A percentile compares a stretch with the other conserved stretches of the same genome.
phyloP scores from a whole-genome alignment of 768 basidiomycete genomes.

The Lentinula sp. region DNA sequence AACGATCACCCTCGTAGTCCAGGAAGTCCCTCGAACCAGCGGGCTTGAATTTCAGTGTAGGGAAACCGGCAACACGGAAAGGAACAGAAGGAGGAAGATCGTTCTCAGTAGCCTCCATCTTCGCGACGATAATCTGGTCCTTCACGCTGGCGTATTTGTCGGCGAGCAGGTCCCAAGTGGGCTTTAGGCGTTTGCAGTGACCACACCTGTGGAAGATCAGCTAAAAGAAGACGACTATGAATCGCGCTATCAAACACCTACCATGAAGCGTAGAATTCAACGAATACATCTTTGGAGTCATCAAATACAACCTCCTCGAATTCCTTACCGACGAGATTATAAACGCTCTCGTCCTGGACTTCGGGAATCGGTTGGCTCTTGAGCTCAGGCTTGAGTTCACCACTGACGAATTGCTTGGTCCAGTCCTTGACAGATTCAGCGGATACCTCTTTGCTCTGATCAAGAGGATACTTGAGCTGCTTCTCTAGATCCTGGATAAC shows the following conservation, averaged over 20 bases:
- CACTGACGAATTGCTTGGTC: conserved; percentile 61
- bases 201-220: conserved; percentile 55
- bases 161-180: conserved; percentile 87
- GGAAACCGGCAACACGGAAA: conserved; percentile 88
- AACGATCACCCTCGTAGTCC: conserved; percentile 91
- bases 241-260: conserved; percentile 28
- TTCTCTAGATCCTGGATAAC: conserved; percentile 82
- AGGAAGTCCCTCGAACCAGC: conserved; percentile 84
- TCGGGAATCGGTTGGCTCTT: conserved; percentile 89
- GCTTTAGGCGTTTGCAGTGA: conserved; percentile 96
- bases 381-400: conserved; percentile 73
- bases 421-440: conserved; percentile 50
- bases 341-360: conserved; percentile 77
- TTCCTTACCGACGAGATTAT: conserved; percentile 78
- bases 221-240: neutral
- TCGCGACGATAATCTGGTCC: conserved; percentile 79
- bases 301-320: conserved; percentile 86
- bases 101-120: conserved; percentile 95
- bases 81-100: conserved; percentile 85
- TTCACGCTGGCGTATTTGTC: conserved; percentile 75
- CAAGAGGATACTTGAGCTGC: conserved; percentile 87
- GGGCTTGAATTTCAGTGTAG: conserved; percentile 94
- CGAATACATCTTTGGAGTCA: conserved; percentile 88
- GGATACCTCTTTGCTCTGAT: conserved; percentile 60
- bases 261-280: conserved; percentile 98